phyloP scores from a whole-genome alignment of 2,329 filamentous ascomycete species.

The Chrysoporthe austroafricana region DNA sequence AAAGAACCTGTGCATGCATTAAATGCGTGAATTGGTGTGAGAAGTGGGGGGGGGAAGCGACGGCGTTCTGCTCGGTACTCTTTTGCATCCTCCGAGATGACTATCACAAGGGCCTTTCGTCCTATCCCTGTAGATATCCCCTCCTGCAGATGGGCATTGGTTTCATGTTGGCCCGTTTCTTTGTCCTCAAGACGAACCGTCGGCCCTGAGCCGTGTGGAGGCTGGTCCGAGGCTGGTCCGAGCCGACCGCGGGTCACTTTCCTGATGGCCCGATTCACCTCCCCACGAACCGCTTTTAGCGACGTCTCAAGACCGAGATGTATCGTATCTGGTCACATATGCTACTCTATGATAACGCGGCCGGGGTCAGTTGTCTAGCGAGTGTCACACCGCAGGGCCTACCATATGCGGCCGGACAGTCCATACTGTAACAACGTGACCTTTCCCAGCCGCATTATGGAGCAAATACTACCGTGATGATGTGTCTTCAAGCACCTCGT shows the following conservation, averaged over 20 bases:
- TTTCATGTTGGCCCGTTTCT: not conserved
- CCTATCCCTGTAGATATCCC: not conserved
- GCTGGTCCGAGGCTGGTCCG: no score
- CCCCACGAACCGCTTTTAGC: not conserved
- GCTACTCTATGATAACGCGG: not conserved
- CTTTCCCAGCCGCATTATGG: not conserved
- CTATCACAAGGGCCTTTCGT: not conserved
- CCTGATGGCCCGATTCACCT: not conserved
- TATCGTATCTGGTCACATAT: not conserved
- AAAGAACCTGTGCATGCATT: not conserved
- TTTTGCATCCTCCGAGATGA: not conserved
- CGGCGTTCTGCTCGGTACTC: no score
- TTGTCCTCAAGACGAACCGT: not conserved
- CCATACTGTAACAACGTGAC: not conserved
- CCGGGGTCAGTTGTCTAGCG: not conserved
- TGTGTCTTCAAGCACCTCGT: not conserved
- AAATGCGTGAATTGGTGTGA: not conserved
- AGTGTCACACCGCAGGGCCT: not conserved
- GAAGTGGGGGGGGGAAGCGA: no score
- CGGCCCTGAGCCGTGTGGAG: not conserved
- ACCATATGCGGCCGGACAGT: not conserved
- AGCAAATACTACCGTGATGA: slow-evolving; percentile 1
- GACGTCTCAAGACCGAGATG: not conserved
- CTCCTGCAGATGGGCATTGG: not conserved
- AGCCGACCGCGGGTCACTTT: not conserved